Evolutionary conservation across 2,329 filamentous ascomycete genomes (phyloP).

Genomic region (Didymella lethalis): DNA sequence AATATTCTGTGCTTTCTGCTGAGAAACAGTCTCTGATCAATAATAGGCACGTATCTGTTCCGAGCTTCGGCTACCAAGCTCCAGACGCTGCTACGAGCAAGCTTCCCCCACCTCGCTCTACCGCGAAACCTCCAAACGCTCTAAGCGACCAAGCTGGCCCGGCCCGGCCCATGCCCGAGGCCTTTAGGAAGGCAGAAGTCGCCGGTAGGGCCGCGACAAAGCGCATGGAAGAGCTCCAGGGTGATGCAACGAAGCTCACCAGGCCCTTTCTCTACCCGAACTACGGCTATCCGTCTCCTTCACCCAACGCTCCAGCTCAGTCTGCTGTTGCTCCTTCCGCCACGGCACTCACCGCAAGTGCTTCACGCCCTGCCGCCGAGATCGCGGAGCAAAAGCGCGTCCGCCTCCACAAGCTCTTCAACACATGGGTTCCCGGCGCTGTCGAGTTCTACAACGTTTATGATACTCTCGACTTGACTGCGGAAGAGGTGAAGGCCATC

Average conservation of each 20-base stretch:
- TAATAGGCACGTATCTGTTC: neutral
- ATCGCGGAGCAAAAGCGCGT: neutral
- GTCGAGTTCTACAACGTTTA: constrained; percentile 1
- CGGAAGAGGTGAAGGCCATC: neutral
- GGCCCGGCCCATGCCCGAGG: neutral
- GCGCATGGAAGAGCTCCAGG: constrained; percentile 6
- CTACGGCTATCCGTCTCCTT: neutral
- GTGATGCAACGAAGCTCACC: neutral
- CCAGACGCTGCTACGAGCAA: neutral
- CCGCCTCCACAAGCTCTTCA: constrained; percentile 2
- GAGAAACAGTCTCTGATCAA: neutral
- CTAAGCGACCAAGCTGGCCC: neutral
- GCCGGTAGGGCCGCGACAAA: neutral
- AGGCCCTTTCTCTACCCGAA: neutral
- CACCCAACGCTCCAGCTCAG: neutral
- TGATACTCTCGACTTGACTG: neutral
- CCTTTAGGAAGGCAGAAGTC: neutral
- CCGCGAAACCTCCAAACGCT: neutral
- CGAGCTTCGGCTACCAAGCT: neutral
- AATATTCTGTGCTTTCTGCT: neutral
- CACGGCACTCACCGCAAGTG: neutral
- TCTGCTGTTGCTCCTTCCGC: neutral
- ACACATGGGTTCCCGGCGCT: neutral
- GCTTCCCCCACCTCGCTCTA: neutral
- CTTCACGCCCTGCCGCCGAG: neutral